phyloP scores from a whole-genome alignment of 1,284 basidiomycete genomes.

The Fomitopsis schrenkii region DNA sequence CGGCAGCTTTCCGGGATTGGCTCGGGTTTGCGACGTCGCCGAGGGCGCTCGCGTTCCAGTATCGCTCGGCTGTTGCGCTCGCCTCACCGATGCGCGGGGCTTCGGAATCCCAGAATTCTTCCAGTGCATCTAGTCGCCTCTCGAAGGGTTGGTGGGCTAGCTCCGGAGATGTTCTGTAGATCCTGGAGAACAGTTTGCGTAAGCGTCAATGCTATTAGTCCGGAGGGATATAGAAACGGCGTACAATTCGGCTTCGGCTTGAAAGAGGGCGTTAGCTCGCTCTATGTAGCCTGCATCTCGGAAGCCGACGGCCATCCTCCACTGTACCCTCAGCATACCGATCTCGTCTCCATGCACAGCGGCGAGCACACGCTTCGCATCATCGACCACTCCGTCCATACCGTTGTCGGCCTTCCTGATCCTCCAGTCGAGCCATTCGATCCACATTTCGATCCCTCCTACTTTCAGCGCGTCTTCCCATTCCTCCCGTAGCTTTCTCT shows the following conservation, averaged over 20 bases:
- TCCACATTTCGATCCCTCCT: constrained; percentile 52
- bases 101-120: constrained; percentile 78
- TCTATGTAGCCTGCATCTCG: constrained; percentile 65
- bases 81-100: constrained; percentile 59
- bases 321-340: constrained; percentile 60
- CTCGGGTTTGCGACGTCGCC: constrained; percentile 24
- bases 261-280: constrained; percentile 68
- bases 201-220: background rate
- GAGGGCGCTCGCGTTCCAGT: constrained; percentile 45
- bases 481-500: constrained; percentile 49
- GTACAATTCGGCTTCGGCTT: constrained; percentile 75
- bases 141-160: constrained; percentile 40
- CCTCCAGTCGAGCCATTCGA: constrained; percentile 77
- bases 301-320: constrained; percentile 66
- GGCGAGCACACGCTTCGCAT: constrained; percentile 40
- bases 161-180: constrained; percentile 47
- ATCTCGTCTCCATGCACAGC: constrained; percentile 45
- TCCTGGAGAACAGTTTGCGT: constrained; percentile 32
- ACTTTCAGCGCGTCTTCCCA: constrained; percentile 68
- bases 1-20: constrained; percentile 4
- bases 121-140: constrained; percentile 49
- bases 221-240: constrained; percentile 18
- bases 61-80: constrained; percentile 56
- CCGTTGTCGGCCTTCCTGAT: constrained; percentile 42
- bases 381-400: constrained; percentile 48